Conservation (phyloP, 345 rosid species). For the Eucalyptus sp. region DNA sequence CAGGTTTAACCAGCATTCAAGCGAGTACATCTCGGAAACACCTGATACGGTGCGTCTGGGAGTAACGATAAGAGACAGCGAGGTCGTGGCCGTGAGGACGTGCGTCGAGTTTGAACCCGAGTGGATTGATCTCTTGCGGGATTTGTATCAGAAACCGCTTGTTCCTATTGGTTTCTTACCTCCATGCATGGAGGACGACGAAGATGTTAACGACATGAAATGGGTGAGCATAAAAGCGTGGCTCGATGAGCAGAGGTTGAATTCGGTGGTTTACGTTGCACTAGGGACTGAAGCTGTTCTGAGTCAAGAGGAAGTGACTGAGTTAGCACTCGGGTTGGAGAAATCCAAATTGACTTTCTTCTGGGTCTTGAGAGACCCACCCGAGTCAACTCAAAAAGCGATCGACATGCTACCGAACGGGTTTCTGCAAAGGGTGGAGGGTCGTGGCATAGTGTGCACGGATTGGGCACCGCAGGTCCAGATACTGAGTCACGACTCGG, state of each 20-base stretch:
- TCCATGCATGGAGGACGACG: background rate
- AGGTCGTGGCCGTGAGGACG: constrained; percentile 26
- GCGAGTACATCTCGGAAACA: constrained; percentile 2
- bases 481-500: constrained; percentile 22
- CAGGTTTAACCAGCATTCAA: background rate
- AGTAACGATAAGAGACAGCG: constrained; percentile 9
- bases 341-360: constrained; percentile 21
- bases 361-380: constrained; percentile 22
- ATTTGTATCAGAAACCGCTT: constrained; percentile 22
- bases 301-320: constrained; percentile 9
- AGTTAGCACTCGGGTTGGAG: constrained; percentile 29
- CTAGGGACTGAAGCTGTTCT: constrained; percentile 29
- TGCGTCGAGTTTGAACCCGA: constrained; percentile 38
- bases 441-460: constrained; percentile 13
- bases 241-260: constrained; percentile 8
- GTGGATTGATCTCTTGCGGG: constrained; percentile 17
- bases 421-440: constrained; percentile 14
- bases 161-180: constrained; percentile 42
- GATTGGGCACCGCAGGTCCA: constrained; percentile 35
- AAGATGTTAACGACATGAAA: background rate
- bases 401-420: constrained; percentile 15
- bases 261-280: constrained; percentile 19
- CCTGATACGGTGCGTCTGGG: constrained; percentile 11
- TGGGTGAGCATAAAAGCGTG: constrained; percentile 13
- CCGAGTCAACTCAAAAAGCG: constrained; percentile 7